These are phyloP conservation scores for Brasilioporus rufonigricans DNA, from an alignment of 768 basidiomycete species.

Conservation along the genomic window DNA sequence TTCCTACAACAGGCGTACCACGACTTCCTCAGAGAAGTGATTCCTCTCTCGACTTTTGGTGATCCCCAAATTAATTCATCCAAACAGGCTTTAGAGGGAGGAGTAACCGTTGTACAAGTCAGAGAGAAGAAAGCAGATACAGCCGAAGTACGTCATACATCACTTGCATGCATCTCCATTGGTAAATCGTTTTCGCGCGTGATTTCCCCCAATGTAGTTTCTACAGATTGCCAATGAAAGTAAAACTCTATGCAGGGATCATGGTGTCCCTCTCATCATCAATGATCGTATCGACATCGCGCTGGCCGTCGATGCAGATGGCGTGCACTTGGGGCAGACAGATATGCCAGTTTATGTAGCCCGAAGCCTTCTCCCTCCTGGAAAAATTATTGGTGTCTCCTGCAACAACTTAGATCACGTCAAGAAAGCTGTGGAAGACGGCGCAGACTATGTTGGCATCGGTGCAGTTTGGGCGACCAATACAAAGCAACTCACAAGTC, in stretches of 20 bases:
- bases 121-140: slow-evolving; percentile 86
- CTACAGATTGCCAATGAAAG: slow-evolving; percentile 67
- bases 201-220: slow-evolving; percentile 48
- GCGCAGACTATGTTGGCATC: slow-evolving; percentile 85
- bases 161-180: no score
- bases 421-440: slow-evolving; percentile 53
- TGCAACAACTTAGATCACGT: slow-evolving; percentile 71
- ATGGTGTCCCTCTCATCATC: slow-evolving; percentile 81
- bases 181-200: background rate
- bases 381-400: slow-evolving; percentile 76
- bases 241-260: slow-evolving; percentile 70
- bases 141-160: slow-evolving; percentile 58
- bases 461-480: slow-evolving; percentile 81
- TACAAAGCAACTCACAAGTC: slow-evolving; percentile 70
- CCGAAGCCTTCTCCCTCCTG: slow-evolving; percentile 62
- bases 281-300: slow-evolving; percentile 89
- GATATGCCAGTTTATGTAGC: slow-evolving; percentile 76
- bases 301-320: slow-evolving; percentile 69
- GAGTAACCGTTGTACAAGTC: slow-evolving; percentile 87
- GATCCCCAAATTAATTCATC: background rate
- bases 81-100: slow-evolving; percentile 72
- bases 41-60: background rate
- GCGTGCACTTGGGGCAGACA: slow-evolving; percentile 87
- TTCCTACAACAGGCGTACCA: slow-evolving; percentile 55
- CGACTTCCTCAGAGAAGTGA: slow-evolving; percentile 72